Evolutionary conservation across 2,329 filamentous ascomycete species (phyloP).

Genomic region (Fusarium sp.): DNA sequence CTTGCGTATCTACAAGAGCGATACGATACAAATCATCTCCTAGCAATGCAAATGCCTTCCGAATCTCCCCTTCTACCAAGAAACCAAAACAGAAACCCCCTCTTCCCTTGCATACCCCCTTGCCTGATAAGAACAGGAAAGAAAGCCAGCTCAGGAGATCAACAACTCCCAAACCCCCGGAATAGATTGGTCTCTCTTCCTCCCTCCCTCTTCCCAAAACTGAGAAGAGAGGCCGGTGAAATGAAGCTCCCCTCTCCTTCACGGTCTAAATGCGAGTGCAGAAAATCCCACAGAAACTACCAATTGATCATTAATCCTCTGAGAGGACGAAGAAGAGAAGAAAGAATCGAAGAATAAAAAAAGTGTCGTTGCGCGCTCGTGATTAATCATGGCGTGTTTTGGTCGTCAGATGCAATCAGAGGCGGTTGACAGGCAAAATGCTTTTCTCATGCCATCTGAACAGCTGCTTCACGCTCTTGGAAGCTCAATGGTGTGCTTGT

Average conservation of each 20-base stretch:
- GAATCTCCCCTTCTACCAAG: conserved; percentile 20
- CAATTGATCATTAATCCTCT: conserved; percentile 37
- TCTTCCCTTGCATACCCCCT: conserved; percentile 11
- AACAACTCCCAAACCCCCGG: conserved; percentile 18
- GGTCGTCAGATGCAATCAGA: not conserved
- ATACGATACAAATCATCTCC: conserved; percentile 38
- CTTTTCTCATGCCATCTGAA: conserved; percentile 1
- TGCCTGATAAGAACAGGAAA: conserved; percentile 8
- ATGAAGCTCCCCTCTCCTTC: conserved; percentile 1
- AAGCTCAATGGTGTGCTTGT: not conserved
- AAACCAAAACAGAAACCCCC: conserved; percentile 29
- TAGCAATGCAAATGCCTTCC: conserved; percentile 37
- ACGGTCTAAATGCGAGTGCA: conserved; percentile 30
- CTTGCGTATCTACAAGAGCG: conserved; percentile 41
- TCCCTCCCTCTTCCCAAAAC: not conserved
- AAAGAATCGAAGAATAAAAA: not conserved
- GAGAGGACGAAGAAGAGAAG: conserved; percentile 19
- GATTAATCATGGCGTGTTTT: conserved; percentile 17
- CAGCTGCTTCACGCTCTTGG: not conserved
- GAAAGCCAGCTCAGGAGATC: conserved; percentile 16
- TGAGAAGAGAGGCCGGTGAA: not conserved
- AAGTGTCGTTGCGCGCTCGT: conserved; percentile 32
- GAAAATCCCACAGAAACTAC: conserved; percentile 14
- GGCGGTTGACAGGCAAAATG: conserved; percentile 6
- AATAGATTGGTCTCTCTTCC: conserved; percentile 8